phyloP scores from a whole-genome alignment of 257 asterid genomes.

The Primulina tabacum region DNA sequence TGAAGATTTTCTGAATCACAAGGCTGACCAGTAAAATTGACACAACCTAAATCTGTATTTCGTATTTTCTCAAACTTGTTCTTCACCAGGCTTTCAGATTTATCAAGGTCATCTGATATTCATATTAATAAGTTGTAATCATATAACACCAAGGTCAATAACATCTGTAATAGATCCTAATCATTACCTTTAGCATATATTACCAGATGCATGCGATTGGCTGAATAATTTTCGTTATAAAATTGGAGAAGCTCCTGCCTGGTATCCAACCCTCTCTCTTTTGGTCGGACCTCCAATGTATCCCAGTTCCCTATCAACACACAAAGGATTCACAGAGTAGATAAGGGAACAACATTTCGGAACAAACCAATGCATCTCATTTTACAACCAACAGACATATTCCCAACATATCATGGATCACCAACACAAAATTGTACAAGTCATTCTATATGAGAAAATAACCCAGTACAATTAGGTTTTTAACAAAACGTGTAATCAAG shows the following conservation, averaged over 20 bases:
- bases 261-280: conserved; percentile 79
- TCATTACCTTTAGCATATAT: conserved; percentile 76
- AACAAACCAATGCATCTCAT: background rate
- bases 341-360: conserved; percentile 16
- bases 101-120: conserved; percentile 70
- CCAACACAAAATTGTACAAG: background rate
- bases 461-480: background rate
- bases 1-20: conserved; percentile 76
- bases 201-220: conserved; percentile 94
- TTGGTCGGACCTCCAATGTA: conserved; percentile 85
- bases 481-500: too few relatives aligned
- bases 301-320: conserved; percentile 79
- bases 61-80: conserved; percentile 79
- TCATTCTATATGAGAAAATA: conserved; percentile 6
- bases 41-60: conserved; percentile 52
- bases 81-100: conserved; percentile 66
- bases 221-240: conserved; percentile 78
- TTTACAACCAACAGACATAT: background rate
- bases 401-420: conserved; percentile 15
- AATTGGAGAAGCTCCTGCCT: conserved; percentile 81
- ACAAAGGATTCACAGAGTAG: background rate
- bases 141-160: conserved; percentile 21
- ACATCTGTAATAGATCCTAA: conserved; percentile 25
- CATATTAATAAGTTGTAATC: conserved; percentile 27
- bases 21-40: conserved; percentile 76